phyloP scores from a whole-genome alignment of 208 protist genomes.

The Trypanosoma brucei region DNA sequence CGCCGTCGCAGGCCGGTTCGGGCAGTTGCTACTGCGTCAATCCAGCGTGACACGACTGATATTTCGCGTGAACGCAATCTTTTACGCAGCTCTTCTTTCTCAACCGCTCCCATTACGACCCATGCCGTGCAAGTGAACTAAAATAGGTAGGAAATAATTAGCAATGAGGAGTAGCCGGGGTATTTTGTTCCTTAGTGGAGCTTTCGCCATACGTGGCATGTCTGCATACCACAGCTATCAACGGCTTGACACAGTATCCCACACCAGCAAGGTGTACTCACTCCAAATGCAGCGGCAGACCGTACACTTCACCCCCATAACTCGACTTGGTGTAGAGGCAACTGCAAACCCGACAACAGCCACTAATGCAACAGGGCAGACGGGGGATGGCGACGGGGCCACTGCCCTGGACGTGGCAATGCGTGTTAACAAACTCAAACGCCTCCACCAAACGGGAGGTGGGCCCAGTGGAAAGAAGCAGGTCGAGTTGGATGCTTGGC shows the following conservation, averaged over 20 bases:
- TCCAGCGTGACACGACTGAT: no score
- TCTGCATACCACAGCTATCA: not conserved
- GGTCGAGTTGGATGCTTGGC: slow-evolving; percentile 77
- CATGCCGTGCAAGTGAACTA: no score
- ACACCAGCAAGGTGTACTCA: not conserved
- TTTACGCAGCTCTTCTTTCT: no score
- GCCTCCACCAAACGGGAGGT: slow-evolving; percentile 64
- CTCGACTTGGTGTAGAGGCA: slow-evolving; percentile 1
- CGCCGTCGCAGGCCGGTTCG: no score
- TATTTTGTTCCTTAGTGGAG: not conserved
- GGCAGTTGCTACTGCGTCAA: no score
- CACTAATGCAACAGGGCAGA: not conserved
- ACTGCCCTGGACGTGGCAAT: slow-evolving; percentile 84
- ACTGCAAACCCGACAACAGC: slow-evolving; percentile 6
- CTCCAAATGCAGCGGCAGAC: not conserved
- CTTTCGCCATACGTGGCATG: not conserved
- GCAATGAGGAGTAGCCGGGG: not conserved
- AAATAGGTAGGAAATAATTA: not conserved
- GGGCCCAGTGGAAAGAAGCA: slow-evolving; percentile 49
- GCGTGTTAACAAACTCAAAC: slow-evolving; percentile 82
- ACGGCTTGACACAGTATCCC: no score
- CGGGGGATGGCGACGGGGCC: slow-evolving; percentile 17
- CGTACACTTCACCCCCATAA: not conserved
- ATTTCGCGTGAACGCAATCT: no score
- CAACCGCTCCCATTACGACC: no score